Conservation (phyloP, 2,329 filamentous ascomycete genomes). For the Xenosphaeropsis pyriputrescens region DNA sequence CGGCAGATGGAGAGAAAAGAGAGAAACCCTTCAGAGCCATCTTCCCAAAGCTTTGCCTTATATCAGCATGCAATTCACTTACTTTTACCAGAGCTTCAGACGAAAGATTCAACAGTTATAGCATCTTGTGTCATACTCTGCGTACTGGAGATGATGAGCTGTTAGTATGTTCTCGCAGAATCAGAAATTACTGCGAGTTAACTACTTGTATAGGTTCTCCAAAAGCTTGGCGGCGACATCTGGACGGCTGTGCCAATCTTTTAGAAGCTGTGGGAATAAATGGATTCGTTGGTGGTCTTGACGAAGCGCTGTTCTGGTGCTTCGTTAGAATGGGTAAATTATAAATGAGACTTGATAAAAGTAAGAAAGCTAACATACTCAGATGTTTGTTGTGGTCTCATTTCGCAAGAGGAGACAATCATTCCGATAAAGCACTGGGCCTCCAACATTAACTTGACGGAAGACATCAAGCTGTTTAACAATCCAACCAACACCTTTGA, state of each 20-base stretch:
- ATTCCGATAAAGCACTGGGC: slow-evolving; percentile 34
- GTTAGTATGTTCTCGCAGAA: not conserved
- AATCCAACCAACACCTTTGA: slow-evolving; percentile 22
- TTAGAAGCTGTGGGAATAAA: slow-evolving; percentile 34
- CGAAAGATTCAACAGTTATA: slow-evolving; percentile 27
- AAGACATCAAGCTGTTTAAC: slow-evolving; percentile 19
- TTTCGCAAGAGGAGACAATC: slow-evolving; percentile 32
- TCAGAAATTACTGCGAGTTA: not conserved
- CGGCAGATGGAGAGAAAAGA: slow-evolving; percentile 31
- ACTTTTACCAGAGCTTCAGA: slow-evolving; percentile 25
- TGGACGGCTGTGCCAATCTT: slow-evolving; percentile 39
- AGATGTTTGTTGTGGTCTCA: slow-evolving; percentile 37
- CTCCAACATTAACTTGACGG: slow-evolving; percentile 11
- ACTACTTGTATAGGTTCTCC: slow-evolving; percentile 22
- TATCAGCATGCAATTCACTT: slow-evolving; percentile 35
- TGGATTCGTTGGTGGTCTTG: slow-evolving; percentile 29
- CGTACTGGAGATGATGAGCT: slow-evolving; percentile 28
- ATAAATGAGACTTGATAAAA: too few species aligned
- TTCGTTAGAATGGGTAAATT: slow-evolving; percentile 36
- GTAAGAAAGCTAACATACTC: not conserved
- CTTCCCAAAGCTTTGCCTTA: slow-evolving; percentile 33
- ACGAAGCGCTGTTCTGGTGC: slow-evolving; percentile 41
- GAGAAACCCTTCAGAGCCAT: slow-evolving; percentile 19
- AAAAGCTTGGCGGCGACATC: slow-evolving; percentile 35
- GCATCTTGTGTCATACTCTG: slow-evolving; percentile 31